These are phyloP conservation scores for Penicillium simplicissimum DNA, from an alignment of 495 filamentous ascomycete genomes.

Conservation along the genomic window DNA sequence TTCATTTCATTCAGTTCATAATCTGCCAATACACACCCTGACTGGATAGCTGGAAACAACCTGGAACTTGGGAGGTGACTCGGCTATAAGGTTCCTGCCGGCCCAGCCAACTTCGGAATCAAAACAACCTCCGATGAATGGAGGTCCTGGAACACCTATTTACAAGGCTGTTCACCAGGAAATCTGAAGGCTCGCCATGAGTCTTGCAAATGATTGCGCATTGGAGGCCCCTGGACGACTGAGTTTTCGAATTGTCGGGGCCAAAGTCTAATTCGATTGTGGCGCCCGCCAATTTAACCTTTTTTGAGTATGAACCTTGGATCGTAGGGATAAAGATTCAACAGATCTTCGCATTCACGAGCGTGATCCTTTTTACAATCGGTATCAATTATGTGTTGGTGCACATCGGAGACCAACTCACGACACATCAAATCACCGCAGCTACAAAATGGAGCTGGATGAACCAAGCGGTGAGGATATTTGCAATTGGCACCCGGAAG, in stretches of 20 bases:
- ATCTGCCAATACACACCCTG: too few species aligned
- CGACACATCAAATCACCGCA: conserved; percentile 8
- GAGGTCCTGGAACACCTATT: too few species aligned
- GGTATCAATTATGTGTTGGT: conserved; percentile 29
- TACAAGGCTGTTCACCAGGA: too few species aligned
- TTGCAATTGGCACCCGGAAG: conserved; percentile 15
- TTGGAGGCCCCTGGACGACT: background rate
- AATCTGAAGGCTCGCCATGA: too few species aligned
- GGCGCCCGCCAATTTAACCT: background rate
- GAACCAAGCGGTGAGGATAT: conserved; percentile 31
- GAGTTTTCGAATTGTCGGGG: background rate
- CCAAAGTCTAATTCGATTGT: background rate
- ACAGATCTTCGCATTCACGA: conserved; percentile 10
- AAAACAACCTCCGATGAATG: too few species aligned
- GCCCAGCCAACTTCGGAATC: too few species aligned
- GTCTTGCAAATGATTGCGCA: too few species aligned
- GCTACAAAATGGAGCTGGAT: conserved; percentile 36
- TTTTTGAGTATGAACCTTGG: background rate
- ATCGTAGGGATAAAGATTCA: background rate
- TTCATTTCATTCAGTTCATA: too few species aligned
- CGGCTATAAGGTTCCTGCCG: too few species aligned
- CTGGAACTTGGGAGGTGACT: too few species aligned
- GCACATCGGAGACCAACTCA: conserved; percentile 25
- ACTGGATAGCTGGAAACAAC: too few species aligned
- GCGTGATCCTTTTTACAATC: conserved; percentile 24